Base-by-base conservation (phyloP, 1,139 yeast genomes). In the Ogataea hybrid region DNA sequence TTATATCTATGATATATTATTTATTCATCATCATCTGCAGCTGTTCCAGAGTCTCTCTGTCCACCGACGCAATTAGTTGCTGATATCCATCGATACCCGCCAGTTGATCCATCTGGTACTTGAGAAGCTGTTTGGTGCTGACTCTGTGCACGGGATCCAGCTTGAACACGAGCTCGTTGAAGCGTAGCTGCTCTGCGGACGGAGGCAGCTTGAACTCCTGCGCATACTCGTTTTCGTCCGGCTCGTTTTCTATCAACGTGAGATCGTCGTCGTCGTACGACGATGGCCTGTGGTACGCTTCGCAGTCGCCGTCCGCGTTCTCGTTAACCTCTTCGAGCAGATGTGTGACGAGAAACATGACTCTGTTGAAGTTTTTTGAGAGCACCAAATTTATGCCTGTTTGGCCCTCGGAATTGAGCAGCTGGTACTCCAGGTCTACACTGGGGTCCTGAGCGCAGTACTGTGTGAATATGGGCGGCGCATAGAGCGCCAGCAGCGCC, bases 301-400 rank as follows among this genome's bases (percentile, higher is more conserved):
- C 78, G 52, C 87, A 79, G 39, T 73, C 77, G 0, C 90, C 90
- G 12, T 68, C 66, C 5, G 42, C 27, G 6, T 69, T 62, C 52
- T 86, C 95, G 43, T 82, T 79, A 10, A 84, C 71, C 57, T 88
- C 96, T 54, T 88, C 96, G 40, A 85, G 60, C 47, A 84, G 70
- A 42, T 74, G 74, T 9, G 84, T 71, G 64, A 84, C 69, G 25
- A 78, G 64, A 18, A 79, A 71, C 6, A 81, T 61, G 15, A 82
- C 64, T 4, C 70, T 62, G 3, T 63, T 59, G 44, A 74, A 48
- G 62, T 68, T 41, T 58, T 57, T 40, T 64, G 59, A 42, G 76
- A 60, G 27, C 77, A 70, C 16, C 81, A 69, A 12, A 77, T 65
- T 2, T 81, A 96, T 49, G 71, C 82, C 52, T 78, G 85, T 51